Evolutionary conservation across 257 asterid genomes (phyloP).

Genomic region (Leptodermis oblonga): DNA sequence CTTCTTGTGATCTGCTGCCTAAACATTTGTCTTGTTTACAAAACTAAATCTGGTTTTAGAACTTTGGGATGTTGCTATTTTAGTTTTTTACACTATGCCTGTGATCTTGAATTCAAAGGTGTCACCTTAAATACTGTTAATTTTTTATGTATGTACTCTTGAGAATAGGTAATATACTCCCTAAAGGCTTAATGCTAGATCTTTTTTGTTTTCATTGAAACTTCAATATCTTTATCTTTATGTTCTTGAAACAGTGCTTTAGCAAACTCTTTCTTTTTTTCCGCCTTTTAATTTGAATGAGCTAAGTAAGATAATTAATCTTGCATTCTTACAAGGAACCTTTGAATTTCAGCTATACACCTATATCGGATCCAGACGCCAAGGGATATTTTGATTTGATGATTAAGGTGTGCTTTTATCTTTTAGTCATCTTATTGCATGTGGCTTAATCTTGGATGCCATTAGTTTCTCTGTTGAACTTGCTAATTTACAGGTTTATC

Average conservation of each 20-base stretch:
- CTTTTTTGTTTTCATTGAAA: background rate
- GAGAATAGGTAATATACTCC: background rate
- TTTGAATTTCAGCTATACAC: conserved; percentile 78
- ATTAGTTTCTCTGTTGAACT: conserved; percentile 9
- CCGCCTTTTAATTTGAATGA: background rate
- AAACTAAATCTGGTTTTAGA: background rate
- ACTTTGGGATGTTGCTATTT: background rate
- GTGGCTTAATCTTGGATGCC: conserved; percentile 11
- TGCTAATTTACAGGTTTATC: conserved; percentile 61
- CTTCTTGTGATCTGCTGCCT: background rate
- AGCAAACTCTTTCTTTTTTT: background rate
- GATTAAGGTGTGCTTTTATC: conserved; percentile 60
- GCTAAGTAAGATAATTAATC: background rate
- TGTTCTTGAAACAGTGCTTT: background rate
- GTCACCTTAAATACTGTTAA: background rate
- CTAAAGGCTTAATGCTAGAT: no score
- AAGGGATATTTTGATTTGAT: conserved; percentile 87
- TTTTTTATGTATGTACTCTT: background rate
- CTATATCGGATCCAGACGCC: conserved; percentile 84
- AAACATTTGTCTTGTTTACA: background rate
- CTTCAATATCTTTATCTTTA: background rate
- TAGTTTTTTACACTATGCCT: background rate
- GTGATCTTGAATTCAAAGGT: background rate
- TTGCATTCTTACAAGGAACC: conserved; percentile 23
- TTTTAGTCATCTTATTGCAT: background rate